Evolutionary conservation across 108 stramenopile genomes (phyloP).

Genomic region (Cyclotella sp.): DNA sequence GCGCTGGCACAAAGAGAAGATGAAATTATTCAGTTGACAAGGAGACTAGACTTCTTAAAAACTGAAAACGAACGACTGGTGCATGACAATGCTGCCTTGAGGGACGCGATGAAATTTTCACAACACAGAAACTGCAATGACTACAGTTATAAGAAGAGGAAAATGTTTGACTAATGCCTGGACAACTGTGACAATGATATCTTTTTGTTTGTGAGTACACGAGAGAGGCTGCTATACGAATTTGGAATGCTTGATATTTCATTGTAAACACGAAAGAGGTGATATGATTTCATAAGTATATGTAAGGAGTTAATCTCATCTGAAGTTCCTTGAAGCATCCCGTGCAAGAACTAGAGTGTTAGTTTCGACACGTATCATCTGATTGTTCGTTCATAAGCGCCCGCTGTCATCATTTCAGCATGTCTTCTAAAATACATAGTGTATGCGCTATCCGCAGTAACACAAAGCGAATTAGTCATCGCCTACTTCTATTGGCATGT

Average conservation of each 20-base stretch:
- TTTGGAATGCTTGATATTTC: background rate
- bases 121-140: background rate
- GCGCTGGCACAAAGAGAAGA: slow-evolving; percentile 14
- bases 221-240: background rate
- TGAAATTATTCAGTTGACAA: slow-evolving; percentile 8
- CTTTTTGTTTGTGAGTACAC: background rate
- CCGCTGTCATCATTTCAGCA: background rate
- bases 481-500: slow-evolving; percentile 26
- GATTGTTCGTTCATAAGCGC: background rate
- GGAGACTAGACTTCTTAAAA: slow-evolving; percentile 12
- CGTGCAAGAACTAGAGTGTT: slow-evolving; percentile 3
- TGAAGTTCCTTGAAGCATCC: slow-evolving; percentile 1
- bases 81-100: slow-evolving; percentile 29
- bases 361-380: background rate
- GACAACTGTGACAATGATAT: background rate
- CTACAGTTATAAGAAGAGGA: background rate
- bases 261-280: background rate
- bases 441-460: no score
- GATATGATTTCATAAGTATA: background rate
- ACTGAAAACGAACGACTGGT: slow-evolving; percentile 25
- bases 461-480: background rate
- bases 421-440: no score
- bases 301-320: slow-evolving; percentile 3
- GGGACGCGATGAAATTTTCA: background rate
- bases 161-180: background rate